A percentile compares a stretch with the other conserved stretches of the same genome.
These are phyloP conservation scores for Spinacia oleracea DNA, from an alignment of 179 eudicot species.

Conservation along the genomic window DNA sequence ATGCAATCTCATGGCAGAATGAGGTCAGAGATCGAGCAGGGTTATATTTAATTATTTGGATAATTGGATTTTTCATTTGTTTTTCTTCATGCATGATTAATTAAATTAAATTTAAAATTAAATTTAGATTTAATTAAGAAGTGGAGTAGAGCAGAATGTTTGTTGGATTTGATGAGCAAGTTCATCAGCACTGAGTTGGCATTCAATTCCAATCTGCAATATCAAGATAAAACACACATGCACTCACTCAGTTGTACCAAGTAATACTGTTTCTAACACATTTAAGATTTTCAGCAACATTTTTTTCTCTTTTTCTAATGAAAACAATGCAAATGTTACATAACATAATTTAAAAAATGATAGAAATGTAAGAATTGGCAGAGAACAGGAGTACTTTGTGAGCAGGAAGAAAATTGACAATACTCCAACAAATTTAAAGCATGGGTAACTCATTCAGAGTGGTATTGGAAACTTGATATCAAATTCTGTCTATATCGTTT, in stretches of 20 bases:
- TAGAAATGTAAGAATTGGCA: not conserved
- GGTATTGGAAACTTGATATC: too few species aligned
- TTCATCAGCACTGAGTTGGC: slow-evolving; percentile 91
- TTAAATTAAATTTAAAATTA: too few species aligned
- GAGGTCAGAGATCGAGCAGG: slow-evolving; percentile 7
- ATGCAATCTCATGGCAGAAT: slow-evolving; percentile 2
- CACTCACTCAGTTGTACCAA: slow-evolving; percentile 3
- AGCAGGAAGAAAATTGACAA: not conserved
- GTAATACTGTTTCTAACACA: not conserved
- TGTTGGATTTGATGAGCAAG: slow-evolving; percentile 91
- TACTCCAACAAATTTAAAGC: not conserved
- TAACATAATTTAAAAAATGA: not conserved
- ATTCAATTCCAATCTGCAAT: slow-evolving; percentile 92
- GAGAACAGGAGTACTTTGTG: not conserved
- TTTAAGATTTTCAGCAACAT: not conserved
- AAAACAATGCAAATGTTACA: not conserved
- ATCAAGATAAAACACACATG: not conserved
- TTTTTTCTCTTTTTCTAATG: too few species aligned
- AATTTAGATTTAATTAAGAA: slow-evolving; percentile 3
- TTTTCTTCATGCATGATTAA: too few species aligned
- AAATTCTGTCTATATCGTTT: too few species aligned
- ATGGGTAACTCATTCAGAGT: not conserved
- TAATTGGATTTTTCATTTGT: not conserved
- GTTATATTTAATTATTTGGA: slow-evolving; percentile 9
- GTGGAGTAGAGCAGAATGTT: slow-evolving; percentile 61